These are phyloP conservation scores for Trichothecium roseum DNA, from an alignment of 2,329 filamentous ascomycete species.

Conservation along the genomic window DNA sequence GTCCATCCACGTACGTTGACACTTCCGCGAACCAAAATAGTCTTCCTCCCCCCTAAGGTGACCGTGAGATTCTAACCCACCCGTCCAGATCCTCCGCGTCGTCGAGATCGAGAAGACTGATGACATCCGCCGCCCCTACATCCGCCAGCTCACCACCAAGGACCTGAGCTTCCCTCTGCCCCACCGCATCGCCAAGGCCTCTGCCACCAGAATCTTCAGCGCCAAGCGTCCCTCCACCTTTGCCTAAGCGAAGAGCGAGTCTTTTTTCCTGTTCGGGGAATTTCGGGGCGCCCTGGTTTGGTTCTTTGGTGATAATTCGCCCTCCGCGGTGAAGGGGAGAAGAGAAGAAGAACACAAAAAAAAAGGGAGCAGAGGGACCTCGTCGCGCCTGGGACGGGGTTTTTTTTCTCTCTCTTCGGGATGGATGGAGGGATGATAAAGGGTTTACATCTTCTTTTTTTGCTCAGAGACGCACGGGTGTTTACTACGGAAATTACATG, in stretches of 20 bases:
- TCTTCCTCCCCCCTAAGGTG: neutral
- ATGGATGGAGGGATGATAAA: too few species aligned
- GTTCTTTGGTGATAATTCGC: slow-evolving; percentile 5
- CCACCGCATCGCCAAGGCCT: slow-evolving; percentile 80
- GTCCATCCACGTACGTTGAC: slow-evolving; percentile 89
- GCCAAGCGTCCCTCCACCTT: slow-evolving; percentile 93
- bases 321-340: too few species aligned
- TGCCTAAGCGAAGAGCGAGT: slow-evolving; percentile 53
- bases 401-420: too few species aligned
- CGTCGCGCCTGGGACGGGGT: too few species aligned
- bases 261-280: slow-evolving; percentile 36
- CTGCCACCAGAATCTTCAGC: slow-evolving; percentile 84
- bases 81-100: slow-evolving; percentile 81
- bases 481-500: too few species aligned
- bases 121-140: slow-evolving; percentile 96
- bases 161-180: slow-evolving; percentile 96
- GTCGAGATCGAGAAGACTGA: slow-evolving; percentile 92
- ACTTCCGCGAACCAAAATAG: too few species aligned
- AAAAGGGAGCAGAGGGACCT: too few species aligned
- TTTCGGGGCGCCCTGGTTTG: too few species aligned
- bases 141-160: slow-evolving; percentile 96
- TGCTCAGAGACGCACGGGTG: too few species aligned
- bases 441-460: too few species aligned
- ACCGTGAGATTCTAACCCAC: slow-evolving; percentile 4
- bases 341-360: too few species aligned